Evolutionary conservation across 768 basidiomycete genomes (phyloP).

Genomic region (Leccinum subtestaceum): DNA sequence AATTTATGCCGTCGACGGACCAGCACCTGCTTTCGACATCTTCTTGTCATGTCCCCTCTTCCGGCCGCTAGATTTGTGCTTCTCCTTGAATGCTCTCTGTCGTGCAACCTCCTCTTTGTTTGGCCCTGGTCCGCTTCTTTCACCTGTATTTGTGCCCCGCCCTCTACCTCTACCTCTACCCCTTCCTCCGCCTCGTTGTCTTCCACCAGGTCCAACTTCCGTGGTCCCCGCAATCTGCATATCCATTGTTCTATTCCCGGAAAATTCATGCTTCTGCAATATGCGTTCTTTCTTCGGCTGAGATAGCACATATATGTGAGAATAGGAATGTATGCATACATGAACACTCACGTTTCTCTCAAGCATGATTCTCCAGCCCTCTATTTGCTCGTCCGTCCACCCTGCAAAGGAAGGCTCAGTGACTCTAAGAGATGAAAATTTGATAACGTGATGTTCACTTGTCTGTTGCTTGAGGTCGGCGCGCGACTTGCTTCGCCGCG

Average conservation of each 20-base stretch:
- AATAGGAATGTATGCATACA: conserved; percentile 8
- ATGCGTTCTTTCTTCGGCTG: conserved; percentile 77
- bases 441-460: conserved; percentile 37
- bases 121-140: conserved; percentile 36
- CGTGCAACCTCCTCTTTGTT: conserved; percentile 40
- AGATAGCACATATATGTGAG: conserved; percentile 1
- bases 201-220: conserved; percentile 13
- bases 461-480: conserved; percentile 66
- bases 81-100: conserved; percentile 72
- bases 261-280: conserved; percentile 71
- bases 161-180: conserved; percentile 38
- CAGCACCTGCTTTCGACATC: conserved; percentile 63
- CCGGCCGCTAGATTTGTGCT: conserved; percentile 75
- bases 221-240: not conserved
- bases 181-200: conserved; percentile 32
- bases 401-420: conserved; percentile 37
- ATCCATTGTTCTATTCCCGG: conserved; percentile 49
- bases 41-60: conserved; percentile 90
- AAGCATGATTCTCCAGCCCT: conserved; percentile 90
- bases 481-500: conserved; percentile 66
- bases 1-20: conserved; percentile 25
- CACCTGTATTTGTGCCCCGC: conserved; percentile 37
- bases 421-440: not conserved
- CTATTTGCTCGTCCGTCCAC: conserved; percentile 82
- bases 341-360: conserved; percentile 72